Percentiles rank a stretch among this genome's conserved stretches.
phyloP scores from a whole-genome alignment of 345 rosid species.

The Eucalyptus shirleyi region DNA sequence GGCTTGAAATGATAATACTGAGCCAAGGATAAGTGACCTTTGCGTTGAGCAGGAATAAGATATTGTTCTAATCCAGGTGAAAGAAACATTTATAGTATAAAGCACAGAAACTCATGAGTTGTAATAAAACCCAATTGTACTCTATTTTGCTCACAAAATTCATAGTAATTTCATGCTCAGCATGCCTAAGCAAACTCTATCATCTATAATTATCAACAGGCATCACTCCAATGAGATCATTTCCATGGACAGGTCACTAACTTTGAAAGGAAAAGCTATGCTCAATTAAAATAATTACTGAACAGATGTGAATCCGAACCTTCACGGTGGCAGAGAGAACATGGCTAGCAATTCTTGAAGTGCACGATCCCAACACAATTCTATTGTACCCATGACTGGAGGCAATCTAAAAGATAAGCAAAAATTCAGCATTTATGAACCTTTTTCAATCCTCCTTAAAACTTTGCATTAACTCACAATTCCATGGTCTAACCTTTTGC shows the following conservation, averaged over 20 bases:
- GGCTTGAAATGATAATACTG: not conserved
- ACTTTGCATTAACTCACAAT: not conserved
- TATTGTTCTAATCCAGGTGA: not conserved
- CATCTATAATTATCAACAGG: not conserved
- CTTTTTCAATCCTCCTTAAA: not conserved
- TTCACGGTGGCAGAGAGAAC: constrained; percentile 80
- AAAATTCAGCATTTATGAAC: not conserved
- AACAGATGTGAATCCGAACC: constrained; percentile 22
- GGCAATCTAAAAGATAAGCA: constrained; percentile 39
- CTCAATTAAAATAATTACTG: not conserved
- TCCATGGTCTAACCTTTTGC: constrained; percentile 52
- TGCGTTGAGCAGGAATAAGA: not conserved
- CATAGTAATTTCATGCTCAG: not conserved
- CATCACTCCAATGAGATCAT: not conserved
- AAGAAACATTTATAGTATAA: not conserved
- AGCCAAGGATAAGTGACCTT: not conserved
- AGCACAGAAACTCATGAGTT: not conserved
- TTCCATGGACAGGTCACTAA: not conserved
- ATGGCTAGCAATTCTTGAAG: constrained; percentile 81
- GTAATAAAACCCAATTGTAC: not conserved
- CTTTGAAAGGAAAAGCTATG: not conserved
- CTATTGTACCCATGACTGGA: constrained; percentile 66
- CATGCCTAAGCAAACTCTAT: not conserved
- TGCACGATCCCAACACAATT: constrained; percentile 62
- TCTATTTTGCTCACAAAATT: not conserved